Conservation (phyloP, 495 filamentous ascomycete genomes). For the Podospora pseudoanserina region DNA sequence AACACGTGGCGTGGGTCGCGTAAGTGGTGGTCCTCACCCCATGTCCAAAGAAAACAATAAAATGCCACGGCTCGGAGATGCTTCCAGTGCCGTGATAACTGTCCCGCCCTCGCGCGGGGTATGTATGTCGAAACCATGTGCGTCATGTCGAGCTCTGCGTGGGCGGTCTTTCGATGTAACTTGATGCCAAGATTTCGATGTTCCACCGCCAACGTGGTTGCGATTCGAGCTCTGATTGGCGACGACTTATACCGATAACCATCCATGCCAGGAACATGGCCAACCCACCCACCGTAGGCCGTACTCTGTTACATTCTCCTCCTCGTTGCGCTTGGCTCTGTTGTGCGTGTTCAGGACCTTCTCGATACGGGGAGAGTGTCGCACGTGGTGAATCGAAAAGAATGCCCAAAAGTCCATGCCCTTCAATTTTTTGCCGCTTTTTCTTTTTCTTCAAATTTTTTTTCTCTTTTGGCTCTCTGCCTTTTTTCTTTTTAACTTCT, state of each 20-base stretch:
- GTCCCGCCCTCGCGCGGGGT: background rate
- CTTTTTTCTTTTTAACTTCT: background rate
- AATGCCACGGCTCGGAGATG: background rate
- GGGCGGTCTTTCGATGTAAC: background rate
- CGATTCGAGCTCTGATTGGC: slow-evolving; percentile 5
- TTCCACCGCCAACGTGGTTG: background rate
- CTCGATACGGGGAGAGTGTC: slow-evolving; percentile 1
- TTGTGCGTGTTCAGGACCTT: background rate
- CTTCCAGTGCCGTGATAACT: background rate
- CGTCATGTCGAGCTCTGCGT: background rate
- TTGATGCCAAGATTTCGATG: slow-evolving; percentile 4
- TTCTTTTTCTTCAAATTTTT: background rate
- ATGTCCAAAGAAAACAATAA: background rate
- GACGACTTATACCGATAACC: background rate
- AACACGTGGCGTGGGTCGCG: background rate
- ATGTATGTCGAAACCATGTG: background rate
- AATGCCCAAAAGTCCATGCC: background rate
- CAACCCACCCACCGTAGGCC: background rate
- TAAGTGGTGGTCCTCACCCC: background rate
- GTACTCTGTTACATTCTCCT: background rate
- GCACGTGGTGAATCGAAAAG: background rate
- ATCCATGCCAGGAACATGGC: slow-evolving; percentile 3
- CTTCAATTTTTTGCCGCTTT: background rate
- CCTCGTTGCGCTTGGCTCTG: too few relatives aligned
- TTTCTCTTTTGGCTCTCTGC: background rate